phyloP scores from a whole-genome alignment of 1,284 basidiomycete genomes.

The Austroboletus niveus region DNA sequence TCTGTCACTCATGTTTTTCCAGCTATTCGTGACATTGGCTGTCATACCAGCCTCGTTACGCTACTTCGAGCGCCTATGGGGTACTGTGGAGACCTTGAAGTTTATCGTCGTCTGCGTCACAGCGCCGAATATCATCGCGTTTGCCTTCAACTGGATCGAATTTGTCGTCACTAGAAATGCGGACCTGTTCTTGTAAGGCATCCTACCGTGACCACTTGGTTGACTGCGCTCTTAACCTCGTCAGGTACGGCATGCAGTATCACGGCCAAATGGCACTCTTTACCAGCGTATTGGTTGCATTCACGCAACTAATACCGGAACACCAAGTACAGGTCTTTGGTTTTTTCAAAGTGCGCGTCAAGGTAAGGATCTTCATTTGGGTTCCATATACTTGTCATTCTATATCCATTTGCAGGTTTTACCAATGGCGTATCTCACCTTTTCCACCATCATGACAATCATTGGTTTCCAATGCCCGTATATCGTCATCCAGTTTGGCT shows the following conservation, averaged over 20 bases:
- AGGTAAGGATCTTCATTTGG: conserved; percentile 52
- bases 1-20: conserved; percentile 17
- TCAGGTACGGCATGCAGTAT: conserved; percentile 84
- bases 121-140: conserved; percentile 85
- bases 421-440: conserved; percentile 90
- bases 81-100: conserved; percentile 80
- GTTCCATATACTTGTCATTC: neutral
- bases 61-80: conserved; percentile 95
- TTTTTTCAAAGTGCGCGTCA: conserved; percentile 83
- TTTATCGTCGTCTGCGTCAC: conserved; percentile 81
- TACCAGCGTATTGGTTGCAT: conserved; percentile 88
- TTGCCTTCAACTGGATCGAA: conserved; percentile 81
- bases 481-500: conserved; percentile 97
- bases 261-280: conserved; percentile 94
- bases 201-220: neutral
- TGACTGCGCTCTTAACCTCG: conserved; percentile 9
- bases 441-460: conserved; percentile 88
- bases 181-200: conserved; percentile 71
- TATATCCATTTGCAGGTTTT: conserved; percentile 55
- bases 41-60: conserved; percentile 81
- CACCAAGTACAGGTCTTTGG: conserved; percentile 95
- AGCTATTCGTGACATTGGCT: conserved; percentile 79
- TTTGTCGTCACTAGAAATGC: conserved; percentile 64
- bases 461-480: conserved; percentile 91
- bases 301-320: conserved; percentile 96